A percentile compares a stretch with the other conserved stretches of the same genome.
Evolutionary conservation across 495 filamentous ascomycete genomes (phyloP).

Genomic region (Penicillium angulare): DNA sequence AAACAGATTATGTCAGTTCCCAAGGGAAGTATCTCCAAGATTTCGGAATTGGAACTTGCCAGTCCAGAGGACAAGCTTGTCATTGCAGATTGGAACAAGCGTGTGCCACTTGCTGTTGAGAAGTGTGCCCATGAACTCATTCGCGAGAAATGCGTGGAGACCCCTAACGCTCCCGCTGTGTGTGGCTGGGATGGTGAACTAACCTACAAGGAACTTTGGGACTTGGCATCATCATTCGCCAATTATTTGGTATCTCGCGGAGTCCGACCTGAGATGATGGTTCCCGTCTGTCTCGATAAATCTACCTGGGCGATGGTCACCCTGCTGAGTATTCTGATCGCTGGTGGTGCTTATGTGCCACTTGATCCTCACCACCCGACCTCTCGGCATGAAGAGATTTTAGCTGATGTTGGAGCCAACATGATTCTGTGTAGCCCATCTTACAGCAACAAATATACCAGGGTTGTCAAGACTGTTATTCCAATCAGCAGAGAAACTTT

Average conservation of each 20-base stretch:
- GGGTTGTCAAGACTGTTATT: conserved; percentile 33
- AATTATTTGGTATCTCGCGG: conserved; percentile 43
- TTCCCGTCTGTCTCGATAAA: conserved; percentile 59
- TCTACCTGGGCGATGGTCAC: conserved; percentile 53
- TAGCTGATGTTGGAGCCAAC: conserved; percentile 35
- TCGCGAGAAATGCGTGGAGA: conserved; percentile 17
- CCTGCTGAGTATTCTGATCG: conserved; percentile 52
- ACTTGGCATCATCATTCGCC: conserved; percentile 36
- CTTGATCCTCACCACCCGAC: conserved; percentile 59
- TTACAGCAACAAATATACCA: conserved; percentile 25
- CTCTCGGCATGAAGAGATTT: conserved; percentile 41
- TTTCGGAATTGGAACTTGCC: conserved; percentile 33
- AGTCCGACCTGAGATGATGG: conserved; percentile 45
- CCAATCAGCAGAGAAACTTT: conserved; percentile 39
- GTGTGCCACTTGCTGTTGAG: conserved; percentile 27
- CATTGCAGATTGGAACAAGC: conserved; percentile 35
- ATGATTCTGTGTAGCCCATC: conserved; percentile 41
- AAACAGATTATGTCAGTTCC: conserved; percentile 29
- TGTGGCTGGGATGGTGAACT: conserved; percentile 47
- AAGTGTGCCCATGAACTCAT: conserved; percentile 50
- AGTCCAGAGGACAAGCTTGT: conserved; percentile 34
- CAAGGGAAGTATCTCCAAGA: conserved; percentile 23
- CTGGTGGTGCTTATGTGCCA: conserved; percentile 57
- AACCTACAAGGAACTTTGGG: conserved; percentile 36
- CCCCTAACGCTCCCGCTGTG: conserved; percentile 37